A percentile compares a stretch with the other conserved stretches of the same genome.
Evolutionary conservation across 352 stramenopile species (phyloP).

Genomic region (Globisporangium irregulare): DNA sequence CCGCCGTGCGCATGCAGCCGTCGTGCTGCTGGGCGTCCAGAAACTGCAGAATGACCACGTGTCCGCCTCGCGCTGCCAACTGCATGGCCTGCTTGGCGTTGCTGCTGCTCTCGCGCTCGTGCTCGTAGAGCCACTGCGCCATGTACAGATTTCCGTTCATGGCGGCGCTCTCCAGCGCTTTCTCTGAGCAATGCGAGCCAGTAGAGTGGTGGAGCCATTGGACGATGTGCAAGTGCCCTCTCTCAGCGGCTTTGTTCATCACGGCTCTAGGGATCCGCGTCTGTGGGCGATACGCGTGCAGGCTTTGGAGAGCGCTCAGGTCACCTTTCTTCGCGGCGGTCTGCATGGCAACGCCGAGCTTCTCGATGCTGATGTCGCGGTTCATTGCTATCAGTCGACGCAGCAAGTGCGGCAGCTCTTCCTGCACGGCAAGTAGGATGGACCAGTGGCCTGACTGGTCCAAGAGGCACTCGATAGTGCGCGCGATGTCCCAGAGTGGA

Average conservation of each 20-base stretch:
- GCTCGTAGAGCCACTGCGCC: slow-evolving; percentile 10
- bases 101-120: not conserved
- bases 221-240: not conserved
- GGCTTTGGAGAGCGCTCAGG: slow-evolving; percentile 1
- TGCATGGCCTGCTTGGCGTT: slow-evolving; percentile 1
- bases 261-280: not conserved
- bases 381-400: not conserved
- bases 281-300: slow-evolving; percentile 8
- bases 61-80: slow-evolving; percentile 7
- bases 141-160: slow-evolving; percentile 7
- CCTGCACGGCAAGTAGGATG: slow-evolving; percentile 5
- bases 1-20: not conserved
- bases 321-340: slow-evolving; percentile 10
- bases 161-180: slow-evolving; percentile 4
- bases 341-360: slow-evolving; percentile 10
- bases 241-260: slow-evolving; percentile 8
- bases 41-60: slow-evolving; percentile 11
- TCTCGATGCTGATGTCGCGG: slow-evolving; percentile 3
- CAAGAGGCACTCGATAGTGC: slow-evolving; percentile 7
- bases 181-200: not conserved
- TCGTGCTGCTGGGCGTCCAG: not conserved
- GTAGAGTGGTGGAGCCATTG: slow-evolving; percentile 6
- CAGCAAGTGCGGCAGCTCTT: slow-evolving; percentile 12
- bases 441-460: slow-evolving; percentile 18
- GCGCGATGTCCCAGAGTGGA: slow-evolving; percentile 5